Conservation (phyloP, 1,284 basidiomycete genomes). For the Heterobasidion irregulare region DNA sequence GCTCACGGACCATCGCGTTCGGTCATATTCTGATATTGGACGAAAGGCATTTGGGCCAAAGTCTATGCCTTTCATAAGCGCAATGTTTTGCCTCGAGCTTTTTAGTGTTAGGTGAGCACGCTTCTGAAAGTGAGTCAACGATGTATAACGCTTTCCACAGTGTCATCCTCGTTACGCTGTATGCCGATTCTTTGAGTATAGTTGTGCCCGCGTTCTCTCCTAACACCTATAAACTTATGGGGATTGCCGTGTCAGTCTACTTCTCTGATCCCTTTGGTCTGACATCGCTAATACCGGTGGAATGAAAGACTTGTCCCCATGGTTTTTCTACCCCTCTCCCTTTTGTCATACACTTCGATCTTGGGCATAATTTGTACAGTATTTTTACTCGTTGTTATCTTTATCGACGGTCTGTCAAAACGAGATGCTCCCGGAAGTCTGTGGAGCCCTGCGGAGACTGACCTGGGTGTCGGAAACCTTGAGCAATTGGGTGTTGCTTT, state of each 20-base stretch:
- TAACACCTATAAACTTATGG: slow-evolving; percentile 69
- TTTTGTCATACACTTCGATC: slow-evolving; percentile 82
- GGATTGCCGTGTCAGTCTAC: slow-evolving; percentile 37
- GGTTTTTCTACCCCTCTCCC: slow-evolving; percentile 74
- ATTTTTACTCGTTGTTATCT: slow-evolving; percentile 71
- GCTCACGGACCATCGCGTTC: slow-evolving; percentile 56
- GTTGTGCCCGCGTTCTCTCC: slow-evolving; percentile 62
- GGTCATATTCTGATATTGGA: slow-evolving; percentile 86
- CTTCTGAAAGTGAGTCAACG: no score
- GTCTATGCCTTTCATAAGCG: slow-evolving; percentile 60
- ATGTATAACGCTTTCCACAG: slow-evolving; percentile 25
- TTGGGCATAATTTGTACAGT: slow-evolving; percentile 78
- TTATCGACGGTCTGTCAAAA: slow-evolving; percentile 83
- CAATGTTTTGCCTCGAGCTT: slow-evolving; percentile 79
- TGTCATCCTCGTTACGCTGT: slow-evolving; percentile 79
- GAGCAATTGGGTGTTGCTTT: slow-evolving; percentile 70
- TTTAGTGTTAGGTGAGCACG: slow-evolving; percentile 64
- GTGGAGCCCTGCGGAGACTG: slow-evolving; percentile 67
- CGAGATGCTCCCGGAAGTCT: slow-evolving; percentile 76
- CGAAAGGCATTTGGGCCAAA: slow-evolving; percentile 77
- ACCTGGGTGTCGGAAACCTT: slow-evolving; percentile 44
- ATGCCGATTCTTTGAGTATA: slow-evolving; percentile 77
- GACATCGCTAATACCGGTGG: neutral
- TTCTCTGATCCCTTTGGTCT: neutral
- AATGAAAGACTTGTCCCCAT: slow-evolving; percentile 65